Base-by-base conservation (phyloP, 495 filamentous ascomycete species). In the Penicillium samsonianum region DNA sequence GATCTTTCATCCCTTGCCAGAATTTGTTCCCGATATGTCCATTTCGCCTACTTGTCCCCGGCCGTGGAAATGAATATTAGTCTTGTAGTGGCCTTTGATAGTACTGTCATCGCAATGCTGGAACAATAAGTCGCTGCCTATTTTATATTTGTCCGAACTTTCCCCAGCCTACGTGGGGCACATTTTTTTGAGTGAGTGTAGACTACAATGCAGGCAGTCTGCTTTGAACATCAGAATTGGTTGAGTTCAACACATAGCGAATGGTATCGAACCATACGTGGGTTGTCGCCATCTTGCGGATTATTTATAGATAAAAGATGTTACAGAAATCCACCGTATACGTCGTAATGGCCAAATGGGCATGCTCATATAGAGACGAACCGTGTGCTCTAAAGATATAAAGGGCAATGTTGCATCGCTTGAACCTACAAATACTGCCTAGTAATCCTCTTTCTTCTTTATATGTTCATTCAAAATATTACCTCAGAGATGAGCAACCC, bases 101-200 rank as follows among this genome's bases (percentile, higher is more conserved):
- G 17, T 42, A 19, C 40, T 42, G 40, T 20, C 40, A n/a, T 42
- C 17, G 8, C 5, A 42, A 11, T 11, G 4, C 40, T 11, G 40
- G 2, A 42, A n/a, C n/a, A 42, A 42, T 42, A 42, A 42, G 17
- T 42, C 40, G 40, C 17, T 42, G 40, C 40, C 40, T 42, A 42
- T 7, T 19, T 42, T 42, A 42, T 30, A 30, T 30, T 30, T 30
- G 28, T 30, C 28, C 28, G 28, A 30, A 4, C 28, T 30, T 30
- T 30, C 28, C 9, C 28, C 28, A 30, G 28, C 28, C 9, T 30
- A 30, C 28, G 28, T 30, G 28, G 28, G 28, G 28, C 38, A 8
- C 37, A 6, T 17, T 40, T 40, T 5, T 40, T 17, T 3, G 14
- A 16, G 10, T 30, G 28, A 30, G 28, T 30, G 28, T 30, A 30